phyloP scores from a whole-genome alignment of 129 eudicot species.

The Escallonia rubra region DNA sequence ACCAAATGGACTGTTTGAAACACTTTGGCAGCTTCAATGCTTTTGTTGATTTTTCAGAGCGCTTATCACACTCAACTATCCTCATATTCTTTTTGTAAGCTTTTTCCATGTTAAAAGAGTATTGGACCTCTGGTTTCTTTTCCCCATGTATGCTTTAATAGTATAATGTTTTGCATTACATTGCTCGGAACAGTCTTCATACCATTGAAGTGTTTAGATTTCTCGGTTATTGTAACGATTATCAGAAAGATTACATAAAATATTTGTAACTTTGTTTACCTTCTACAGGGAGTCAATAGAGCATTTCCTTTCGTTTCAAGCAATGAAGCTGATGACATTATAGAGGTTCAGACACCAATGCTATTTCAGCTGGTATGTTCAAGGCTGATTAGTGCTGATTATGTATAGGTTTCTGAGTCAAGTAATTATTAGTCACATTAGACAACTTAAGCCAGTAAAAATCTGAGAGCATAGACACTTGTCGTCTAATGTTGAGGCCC shows the following conservation, averaged over 20 bases:
- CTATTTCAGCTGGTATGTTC: slow-evolving; percentile 79
- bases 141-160: neutral
- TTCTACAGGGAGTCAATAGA: slow-evolving; percentile 83
- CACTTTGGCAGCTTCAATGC: no score
- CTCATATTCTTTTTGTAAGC: neutral
- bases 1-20: no score
- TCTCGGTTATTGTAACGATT: no score
- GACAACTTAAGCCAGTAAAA: no score
- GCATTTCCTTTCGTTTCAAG: slow-evolving; percentile 90
- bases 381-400: neutral
- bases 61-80: no score
- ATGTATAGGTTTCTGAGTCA: no score
- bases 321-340: slow-evolving; percentile 86
- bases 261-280: slow-evolving; percentile 8
- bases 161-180: neutral
- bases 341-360: slow-evolving; percentile 89
- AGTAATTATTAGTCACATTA: no score
- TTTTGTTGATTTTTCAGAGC: no score
- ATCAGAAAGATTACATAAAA: neutral
- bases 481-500: no score
- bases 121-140: neutral
- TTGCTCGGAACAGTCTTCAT: neutral
- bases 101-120: neutral
- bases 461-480: no score
- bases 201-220: neutral